Conservation (phyloP, 192 early-diverging fungal species). For the Coemansia sp. region DNA sequence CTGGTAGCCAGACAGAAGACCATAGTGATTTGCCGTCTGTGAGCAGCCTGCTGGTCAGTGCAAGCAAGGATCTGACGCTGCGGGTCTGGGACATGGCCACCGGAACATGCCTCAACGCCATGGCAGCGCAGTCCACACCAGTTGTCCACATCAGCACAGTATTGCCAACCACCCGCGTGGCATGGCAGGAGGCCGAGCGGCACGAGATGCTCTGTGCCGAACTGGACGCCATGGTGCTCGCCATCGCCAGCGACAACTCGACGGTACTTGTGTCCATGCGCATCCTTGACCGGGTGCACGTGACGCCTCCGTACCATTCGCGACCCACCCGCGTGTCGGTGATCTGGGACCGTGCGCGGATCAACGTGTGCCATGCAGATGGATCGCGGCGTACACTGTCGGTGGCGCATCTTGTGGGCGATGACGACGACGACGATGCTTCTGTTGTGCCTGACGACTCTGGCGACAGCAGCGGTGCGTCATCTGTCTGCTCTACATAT, state of each 20-base stretch:
- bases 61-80: conserved; percentile 48
- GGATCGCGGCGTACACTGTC: conserved; percentile 13
- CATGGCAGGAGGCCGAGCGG: conserved; percentile 27
- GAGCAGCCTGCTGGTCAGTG: conserved; percentile 35
- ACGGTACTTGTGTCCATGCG: conserved; percentile 28
- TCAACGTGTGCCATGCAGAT: conserved; percentile 35
- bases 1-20: not conserved
- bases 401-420: conserved; percentile 12
- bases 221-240: conserved; percentile 36
- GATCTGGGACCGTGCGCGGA: conserved; percentile 13
- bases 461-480: not conserved
- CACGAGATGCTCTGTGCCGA: conserved; percentile 7
- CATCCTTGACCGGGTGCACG: conserved; percentile 30
- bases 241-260: conserved; percentile 36
- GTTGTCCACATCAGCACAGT: conserved; percentile 18
- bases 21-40: not conserved
- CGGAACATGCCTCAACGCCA: conserved; percentile 22
- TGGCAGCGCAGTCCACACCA: conserved; percentile 44
- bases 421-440: not conserved
- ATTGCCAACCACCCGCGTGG: conserved; percentile 7
- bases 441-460: conserved; percentile 2
- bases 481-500: conserved; percentile 7
- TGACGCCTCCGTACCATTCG: conserved; percentile 31
- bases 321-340: conserved; percentile 17
- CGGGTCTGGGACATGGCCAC: conserved; percentile 37